Evolutionary conservation across 2,329 filamentous ascomycete species (phyloP).

Genomic region (Colletotrichum sidae): DNA sequence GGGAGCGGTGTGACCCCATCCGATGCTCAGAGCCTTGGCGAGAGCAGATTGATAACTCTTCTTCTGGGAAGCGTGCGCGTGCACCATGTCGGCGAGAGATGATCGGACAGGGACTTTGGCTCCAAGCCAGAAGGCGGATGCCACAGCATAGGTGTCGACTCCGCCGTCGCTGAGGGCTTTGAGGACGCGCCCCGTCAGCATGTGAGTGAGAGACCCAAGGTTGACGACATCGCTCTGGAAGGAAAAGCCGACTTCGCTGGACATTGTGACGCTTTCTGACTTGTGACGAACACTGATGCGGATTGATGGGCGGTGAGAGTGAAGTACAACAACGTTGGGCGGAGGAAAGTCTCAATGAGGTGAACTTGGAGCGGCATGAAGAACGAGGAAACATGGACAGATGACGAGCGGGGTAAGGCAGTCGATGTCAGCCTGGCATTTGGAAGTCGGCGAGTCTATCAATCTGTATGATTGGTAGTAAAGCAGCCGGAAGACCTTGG

Average conservation of each 20-base stretch:
- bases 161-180: slow-evolving; percentile 18
- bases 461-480: too few relatives aligned
- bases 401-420: too few relatives aligned
- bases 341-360: too few relatives aligned
- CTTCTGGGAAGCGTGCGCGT: neutral
- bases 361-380: too few relatives aligned
- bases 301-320: too few relatives aligned
- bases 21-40: neutral
- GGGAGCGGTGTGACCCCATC: neutral
- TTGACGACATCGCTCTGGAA: slow-evolving; percentile 17
- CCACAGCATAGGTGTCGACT: slow-evolving; percentile 1
- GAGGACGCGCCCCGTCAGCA: neutral
- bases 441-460: too few relatives aligned
- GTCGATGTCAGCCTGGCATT: too few relatives aligned
- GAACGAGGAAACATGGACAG: too few relatives aligned
- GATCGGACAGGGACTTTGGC: neutral
- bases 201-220: neutral
- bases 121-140: neutral
- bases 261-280: neutral
- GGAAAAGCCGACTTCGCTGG: slow-evolving; percentile 6
- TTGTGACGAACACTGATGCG: too few relatives aligned
- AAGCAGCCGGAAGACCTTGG: too few relatives aligned
- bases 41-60: neutral
- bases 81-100: neutral
- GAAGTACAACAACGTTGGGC: too few relatives aligned